phyloP scores from a whole-genome alignment of 768 basidiomycete species.

The Chalciporus chontae region DNA sequence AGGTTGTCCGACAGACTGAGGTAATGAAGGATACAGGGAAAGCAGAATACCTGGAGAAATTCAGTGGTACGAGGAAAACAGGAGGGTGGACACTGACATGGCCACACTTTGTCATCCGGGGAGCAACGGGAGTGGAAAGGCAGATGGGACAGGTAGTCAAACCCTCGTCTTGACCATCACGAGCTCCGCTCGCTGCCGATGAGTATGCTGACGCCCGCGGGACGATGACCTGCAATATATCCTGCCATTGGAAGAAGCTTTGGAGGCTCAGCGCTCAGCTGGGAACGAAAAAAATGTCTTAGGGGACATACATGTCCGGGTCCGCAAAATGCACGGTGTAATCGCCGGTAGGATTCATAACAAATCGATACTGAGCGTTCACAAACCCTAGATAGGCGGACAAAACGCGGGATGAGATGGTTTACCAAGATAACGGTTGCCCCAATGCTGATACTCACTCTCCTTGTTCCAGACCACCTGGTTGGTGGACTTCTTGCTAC shows the following conservation, averaged over 20 bases:
- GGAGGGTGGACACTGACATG: conserved; percentile 63
- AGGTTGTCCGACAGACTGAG: conserved; percentile 74
- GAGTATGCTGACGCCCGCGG: conserved; percentile 77
- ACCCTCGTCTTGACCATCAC: conserved; percentile 49
- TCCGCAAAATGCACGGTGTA: conserved; percentile 97
- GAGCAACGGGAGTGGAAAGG: conserved; percentile 83
- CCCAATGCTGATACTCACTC: conserved; percentile 53
- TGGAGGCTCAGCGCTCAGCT: conserved; percentile 3
- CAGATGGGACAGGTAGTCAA: conserved; percentile 90
- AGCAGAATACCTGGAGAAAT: conserved; percentile 77
- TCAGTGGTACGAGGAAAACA: conserved; percentile 12
- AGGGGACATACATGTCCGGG: conserved; percentile 83
- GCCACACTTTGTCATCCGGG: conserved; percentile 95
- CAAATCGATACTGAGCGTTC: conserved; percentile 94
- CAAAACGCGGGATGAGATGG: conserved; percentile 13
- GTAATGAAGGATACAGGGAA: conserved; percentile 90
- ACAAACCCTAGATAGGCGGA: conserved; percentile 69
- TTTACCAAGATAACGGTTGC: not conserved
- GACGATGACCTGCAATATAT: conserved; percentile 92
- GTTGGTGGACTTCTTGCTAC: conserved; percentile 67
- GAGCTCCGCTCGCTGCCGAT: conserved; percentile 51
- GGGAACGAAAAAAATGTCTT: not conserved
- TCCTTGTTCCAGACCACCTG: conserved; percentile 86
- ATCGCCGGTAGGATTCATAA: conserved; percentile 88
- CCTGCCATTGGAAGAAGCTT: conserved; percentile 94